Base-by-base conservation (phyloP, 768 basidiomycete genomes). In the Polyporus arcularius region DNA sequence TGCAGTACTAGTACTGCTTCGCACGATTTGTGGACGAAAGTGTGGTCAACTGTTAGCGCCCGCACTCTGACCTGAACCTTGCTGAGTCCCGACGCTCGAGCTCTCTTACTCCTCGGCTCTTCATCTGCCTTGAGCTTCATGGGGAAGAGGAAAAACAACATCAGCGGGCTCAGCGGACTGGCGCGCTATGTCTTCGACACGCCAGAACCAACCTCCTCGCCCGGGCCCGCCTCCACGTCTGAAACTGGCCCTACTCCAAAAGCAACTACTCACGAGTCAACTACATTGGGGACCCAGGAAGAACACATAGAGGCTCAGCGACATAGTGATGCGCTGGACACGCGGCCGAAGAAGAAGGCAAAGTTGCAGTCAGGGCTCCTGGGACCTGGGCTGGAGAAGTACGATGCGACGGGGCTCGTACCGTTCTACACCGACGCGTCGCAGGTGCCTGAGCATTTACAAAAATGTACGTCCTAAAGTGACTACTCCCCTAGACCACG, bases 381-480 rank as follows among this genome's bases (percentile, higher is more conserved):
- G 48, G 70, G 57, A 70, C 72, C 67, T 26, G 78, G 71, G 70
- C 38, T 63, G 61, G 70, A 75, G 61, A 79, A 77, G 62, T 85
- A 85, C 68, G 89, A 95, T 68, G 90, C 88, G 21, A 85, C 84
- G 0, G 83, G 84, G 2, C 80, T 94, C 1, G 92, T 94, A 3
- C 84, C 86, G 3, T 84, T 86, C 69, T 95, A 91, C 70, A 80
- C 77, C 15, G 70, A 85, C 28, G 72, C 77, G 3, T 78, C 82
- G 0, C 77, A 96, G 62, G 92, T 96, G 10, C 94, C 95, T 3
- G 76, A 82, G 16, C 83, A 90, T 68, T 80, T 96, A 9, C 78
- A 82, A 66, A 97, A 97, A 80, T 96, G 94, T 96, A 68, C 61
- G 89, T 78, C 30, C 15, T 42, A 15, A 40, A 43, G 12, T 11